Evolutionary conservation across 139 green algal species (phyloP), one percentile per base, ranked within the genome.

Genomic region (Tetraselmis striata): DNA sequence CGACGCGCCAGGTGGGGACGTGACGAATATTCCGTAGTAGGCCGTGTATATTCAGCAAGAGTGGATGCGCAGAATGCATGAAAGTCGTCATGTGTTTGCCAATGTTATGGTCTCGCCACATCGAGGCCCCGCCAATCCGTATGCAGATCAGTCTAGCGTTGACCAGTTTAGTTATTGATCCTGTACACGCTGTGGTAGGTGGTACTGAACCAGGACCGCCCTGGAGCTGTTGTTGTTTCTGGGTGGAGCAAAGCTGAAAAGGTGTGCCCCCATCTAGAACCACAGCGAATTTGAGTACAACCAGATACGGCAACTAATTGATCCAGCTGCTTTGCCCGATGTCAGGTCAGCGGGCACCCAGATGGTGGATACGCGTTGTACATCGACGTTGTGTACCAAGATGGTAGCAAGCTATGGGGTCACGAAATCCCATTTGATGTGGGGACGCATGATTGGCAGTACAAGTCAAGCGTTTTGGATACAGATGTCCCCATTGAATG

Each of bases 371-470:
- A 86, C 78, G 59, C 77, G 29, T 45, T 86, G 28, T 86, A 86
- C 79, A 58, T 82, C 11, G 82, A 86, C 78, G 84, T 86, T 29
- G 59, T 59, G 1, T 86, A 79, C 82, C n/a, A 67, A 23, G 82
- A 86, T 29, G 82, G 82, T 23, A 83, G 25, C 27, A 82, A 80
- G 28, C 31, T 83, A 45, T 86, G 78, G 77, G 82, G 82, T 18
- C 84, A 86, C 82, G 32, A 30, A 31, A 79, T 86, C 45, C 28
- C 45, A 25, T 86, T 86, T 31, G 82, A 86, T 23, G 77, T 83
- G 2, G 82, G 82, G 30, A 86, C 82, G 77, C 82, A 86, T 45
- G 58, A 28, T n/a, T 86, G 82, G 82, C 82, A 86, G 77, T 86
- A 84, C 82, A 83, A 82, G 31, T 79, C 82, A 1, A 79, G 82